Conservation (phyloP, 257 asterid species). For the Solanum gandarillasii region DNA sequence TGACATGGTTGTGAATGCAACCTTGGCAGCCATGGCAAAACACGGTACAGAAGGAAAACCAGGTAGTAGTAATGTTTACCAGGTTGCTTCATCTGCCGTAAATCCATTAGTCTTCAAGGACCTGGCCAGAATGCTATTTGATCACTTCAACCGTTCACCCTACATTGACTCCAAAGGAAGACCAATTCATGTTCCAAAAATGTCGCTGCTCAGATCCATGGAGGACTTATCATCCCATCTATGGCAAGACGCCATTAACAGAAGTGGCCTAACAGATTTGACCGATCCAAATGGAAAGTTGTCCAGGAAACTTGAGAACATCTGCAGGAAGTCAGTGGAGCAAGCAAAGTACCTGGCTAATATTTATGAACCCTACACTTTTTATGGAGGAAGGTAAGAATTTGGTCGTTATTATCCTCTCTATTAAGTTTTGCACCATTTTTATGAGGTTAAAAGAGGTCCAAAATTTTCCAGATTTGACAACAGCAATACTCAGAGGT, state of each 20-base stretch:
- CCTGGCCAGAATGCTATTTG: conserved; percentile 50
- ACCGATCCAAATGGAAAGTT: conserved; percentile 39
- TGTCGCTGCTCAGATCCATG: conserved; percentile 80
- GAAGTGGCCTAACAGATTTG: conserved; percentile 40
- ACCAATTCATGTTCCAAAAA: conserved; percentile 55
- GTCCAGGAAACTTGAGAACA: conserved; percentile 45
- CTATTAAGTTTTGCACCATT: neutral
- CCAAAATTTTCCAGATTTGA: conserved; percentile 53
- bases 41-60: conserved; percentile 60
- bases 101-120: conserved; percentile 74
- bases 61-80: conserved; percentile 32
- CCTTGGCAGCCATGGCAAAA: conserved; percentile 93
- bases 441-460: neutral
- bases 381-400: conserved; percentile 78
- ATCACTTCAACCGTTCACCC: conserved; percentile 64
- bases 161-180: conserved; percentile 60
- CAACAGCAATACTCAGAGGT: conserved; percentile 65
- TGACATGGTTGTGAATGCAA: conserved; percentile 94
- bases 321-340: conserved; percentile 78
- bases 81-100: conserved; percentile 80
- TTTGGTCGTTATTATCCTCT: neutral
- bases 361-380: conserved; percentile 79
- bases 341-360: conserved; percentile 77
- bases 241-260: conserved; percentile 53
- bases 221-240: conserved; percentile 79